These are phyloP conservation scores for Basidiobolus meristosporus DNA, from an alignment of 371 early-diverging fungal genomes.

Conservation along the genomic window DNA sequence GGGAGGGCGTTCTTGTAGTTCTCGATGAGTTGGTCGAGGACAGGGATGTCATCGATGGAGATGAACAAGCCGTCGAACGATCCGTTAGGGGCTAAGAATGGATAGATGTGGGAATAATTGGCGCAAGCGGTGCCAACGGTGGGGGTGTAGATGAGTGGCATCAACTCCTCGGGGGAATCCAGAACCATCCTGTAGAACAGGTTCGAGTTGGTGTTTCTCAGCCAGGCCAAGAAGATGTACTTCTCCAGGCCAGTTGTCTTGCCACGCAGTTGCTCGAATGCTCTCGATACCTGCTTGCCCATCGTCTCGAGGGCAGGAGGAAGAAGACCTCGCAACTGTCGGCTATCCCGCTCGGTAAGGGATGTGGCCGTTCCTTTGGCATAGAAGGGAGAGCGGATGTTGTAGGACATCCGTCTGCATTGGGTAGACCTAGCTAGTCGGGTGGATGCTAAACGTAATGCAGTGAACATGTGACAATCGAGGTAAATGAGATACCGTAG, in stretches of 20 bases:
- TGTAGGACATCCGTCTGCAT: no score
- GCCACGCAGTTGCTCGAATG: constrained; percentile 35
- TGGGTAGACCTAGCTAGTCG: no score
- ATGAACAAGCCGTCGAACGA: constrained; percentile 72
- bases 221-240: constrained; percentile 59
- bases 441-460: no score
- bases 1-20: constrained; percentile 24
- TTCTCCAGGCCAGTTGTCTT: constrained; percentile 48
- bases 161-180: constrained; percentile 44
- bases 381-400: no score
- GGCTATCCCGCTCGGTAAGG: constrained; percentile 18
- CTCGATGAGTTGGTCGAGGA: constrained; percentile 43
- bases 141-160: constrained; percentile 66
- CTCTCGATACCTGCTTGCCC: constrained; percentile 46
- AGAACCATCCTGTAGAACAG: constrained; percentile 62
- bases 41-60: constrained; percentile 45
- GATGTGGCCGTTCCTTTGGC: constrained; percentile 36
- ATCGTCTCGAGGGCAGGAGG: constrained; percentile 51
- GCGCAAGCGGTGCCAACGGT: constrained; percentile 80
- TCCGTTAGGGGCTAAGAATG: constrained; percentile 56
- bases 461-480: no score
- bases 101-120: constrained; percentile 73
- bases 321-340: constrained; percentile 42
- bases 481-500: no score
- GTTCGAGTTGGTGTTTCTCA: constrained; percentile 53